Conservation (phyloP, 495 filamentous ascomycete species). For the Penicillium taxi region DNA sequence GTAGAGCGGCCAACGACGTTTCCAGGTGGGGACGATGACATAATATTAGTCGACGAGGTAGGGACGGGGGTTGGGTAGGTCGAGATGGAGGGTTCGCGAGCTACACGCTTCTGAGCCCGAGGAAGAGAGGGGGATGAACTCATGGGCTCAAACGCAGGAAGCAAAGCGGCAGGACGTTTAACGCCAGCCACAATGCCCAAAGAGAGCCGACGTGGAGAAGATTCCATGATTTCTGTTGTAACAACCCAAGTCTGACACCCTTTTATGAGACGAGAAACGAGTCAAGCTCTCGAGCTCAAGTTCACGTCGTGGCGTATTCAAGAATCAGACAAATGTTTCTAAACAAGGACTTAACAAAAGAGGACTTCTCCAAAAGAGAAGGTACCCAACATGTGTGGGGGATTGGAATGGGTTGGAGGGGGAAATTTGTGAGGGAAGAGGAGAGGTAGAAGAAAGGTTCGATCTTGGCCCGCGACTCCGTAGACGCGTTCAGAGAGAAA, state of each 20-base stretch:
- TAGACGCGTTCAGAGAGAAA: too few species aligned
- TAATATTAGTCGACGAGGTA: conserved; percentile 85
- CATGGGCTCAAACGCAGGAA: conserved; percentile 88
- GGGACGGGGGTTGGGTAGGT: conserved; percentile 80
- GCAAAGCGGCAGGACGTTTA: conserved; percentile 73
- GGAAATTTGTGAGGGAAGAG: neutral
- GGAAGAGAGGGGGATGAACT: conserved; percentile 82
- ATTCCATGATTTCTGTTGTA: conserved; percentile 32
- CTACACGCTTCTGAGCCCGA: conserved; percentile 61
- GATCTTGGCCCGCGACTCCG: too few species aligned
- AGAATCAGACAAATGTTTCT: neutral
- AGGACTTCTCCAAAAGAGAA: too few species aligned
- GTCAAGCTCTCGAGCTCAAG: conserved; percentile 19
- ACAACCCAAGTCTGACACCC: conserved; percentile 10
- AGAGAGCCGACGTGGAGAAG: conserved; percentile 34
- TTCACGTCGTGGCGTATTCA: conserved; percentile 20
- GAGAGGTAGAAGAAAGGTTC: too few species aligned
- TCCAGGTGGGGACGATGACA: conserved; percentile 78
- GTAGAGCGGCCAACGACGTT: conserved; percentile 27
- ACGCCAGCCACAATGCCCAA: conserved; percentile 48
- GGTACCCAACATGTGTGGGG: too few species aligned
- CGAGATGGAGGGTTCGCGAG: conserved; percentile 45
- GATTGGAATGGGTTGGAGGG: neutral
- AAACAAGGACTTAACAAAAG: too few species aligned
- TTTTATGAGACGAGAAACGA: conserved; percentile 9